phyloP scores from a whole-genome alignment of 495 filamentous ascomycete species.

The Corynascus novoguineensis region DNA sequence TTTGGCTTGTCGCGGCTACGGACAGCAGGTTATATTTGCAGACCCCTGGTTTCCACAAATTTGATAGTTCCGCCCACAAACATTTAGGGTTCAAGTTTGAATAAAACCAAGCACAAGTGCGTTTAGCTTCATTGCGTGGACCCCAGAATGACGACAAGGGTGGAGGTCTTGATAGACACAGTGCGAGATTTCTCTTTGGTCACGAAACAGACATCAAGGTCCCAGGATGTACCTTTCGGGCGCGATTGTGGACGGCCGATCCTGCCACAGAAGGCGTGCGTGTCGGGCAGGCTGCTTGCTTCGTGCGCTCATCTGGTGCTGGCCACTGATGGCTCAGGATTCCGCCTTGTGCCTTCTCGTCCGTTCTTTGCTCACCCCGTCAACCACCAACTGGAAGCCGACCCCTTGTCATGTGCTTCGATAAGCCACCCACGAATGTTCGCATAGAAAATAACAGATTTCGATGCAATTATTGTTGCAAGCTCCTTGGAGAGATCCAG shows the following conservation, averaged over 20 bases:
- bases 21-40: neutral
- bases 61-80: constrained; percentile 2
- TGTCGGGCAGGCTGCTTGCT: neutral
- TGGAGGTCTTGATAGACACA: neutral
- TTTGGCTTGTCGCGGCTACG: neutral
- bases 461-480: neutral
- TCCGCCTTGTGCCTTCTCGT: constrained; percentile 10
- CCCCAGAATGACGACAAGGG: neutral
- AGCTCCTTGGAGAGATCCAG: neutral
- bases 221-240: constrained; percentile 1
- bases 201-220: neutral
- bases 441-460: neutral
- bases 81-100: constrained; percentile 10
- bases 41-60: neutral
- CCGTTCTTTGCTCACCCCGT: neutral
- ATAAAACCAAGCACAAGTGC: neutral
- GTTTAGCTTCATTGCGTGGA: neutral
- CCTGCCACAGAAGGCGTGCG: neutral
- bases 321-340: constrained; percentile 3
- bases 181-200: neutral
- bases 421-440: constrained; percentile 3
- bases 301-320: neutral
- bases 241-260: neutral
- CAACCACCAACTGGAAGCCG: constrained; percentile 11
- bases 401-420: constrained; percentile 9